Conservation (phyloP, 805 yeast genomes). For the Myxozyma geophila region DNA sequence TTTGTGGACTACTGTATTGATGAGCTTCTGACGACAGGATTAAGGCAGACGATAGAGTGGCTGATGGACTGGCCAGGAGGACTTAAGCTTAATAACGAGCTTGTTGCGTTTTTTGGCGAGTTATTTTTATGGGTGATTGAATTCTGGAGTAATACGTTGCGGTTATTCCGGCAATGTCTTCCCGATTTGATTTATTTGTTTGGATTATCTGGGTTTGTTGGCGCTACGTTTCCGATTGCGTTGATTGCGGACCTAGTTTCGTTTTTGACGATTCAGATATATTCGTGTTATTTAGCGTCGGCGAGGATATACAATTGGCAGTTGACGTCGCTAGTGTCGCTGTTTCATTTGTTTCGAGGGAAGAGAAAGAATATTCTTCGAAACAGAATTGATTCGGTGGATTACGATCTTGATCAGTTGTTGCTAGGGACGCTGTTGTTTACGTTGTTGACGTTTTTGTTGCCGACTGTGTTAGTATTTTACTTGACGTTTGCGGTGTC, state of each 20-base stretch:
- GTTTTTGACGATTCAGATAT: constrained; percentile 69
- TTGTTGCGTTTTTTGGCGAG: constrained; percentile 85
- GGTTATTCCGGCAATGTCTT: constrained; percentile 42
- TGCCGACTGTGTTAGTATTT: constrained; percentile 88
- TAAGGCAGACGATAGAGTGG: constrained; percentile 63
- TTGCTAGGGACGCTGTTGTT: constrained; percentile 87
- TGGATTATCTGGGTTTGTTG: constrained; percentile 55
- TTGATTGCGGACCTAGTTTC: constrained; percentile 66
- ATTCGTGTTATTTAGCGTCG: constrained; percentile 76
- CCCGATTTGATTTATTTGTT: constrained; percentile 44
- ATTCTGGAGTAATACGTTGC: constrained; percentile 56
- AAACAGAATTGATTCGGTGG: constrained; percentile 80
- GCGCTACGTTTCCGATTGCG: constrained; percentile 73
- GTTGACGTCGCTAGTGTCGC: constrained; percentile 64
- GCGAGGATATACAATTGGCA: constrained; percentile 82
- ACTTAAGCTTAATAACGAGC: constrained; percentile 82
- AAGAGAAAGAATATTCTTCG: constrained; percentile 83
- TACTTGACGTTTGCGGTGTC: constrained; percentile 72
- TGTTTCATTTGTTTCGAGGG: constrained; percentile 86
- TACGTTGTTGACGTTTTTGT: constrained; percentile 72
- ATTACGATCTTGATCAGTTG: constrained; percentile 84
- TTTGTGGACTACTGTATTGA: constrained; percentile 46
- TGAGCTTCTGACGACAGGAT: constrained; percentile 51
- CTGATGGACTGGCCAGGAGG: constrained; percentile 92
- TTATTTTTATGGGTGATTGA: constrained; percentile 82